Evolutionary conservation across 352 stramenopile species (phyloP).

Genomic region (Globisporangium middletonii): DNA sequence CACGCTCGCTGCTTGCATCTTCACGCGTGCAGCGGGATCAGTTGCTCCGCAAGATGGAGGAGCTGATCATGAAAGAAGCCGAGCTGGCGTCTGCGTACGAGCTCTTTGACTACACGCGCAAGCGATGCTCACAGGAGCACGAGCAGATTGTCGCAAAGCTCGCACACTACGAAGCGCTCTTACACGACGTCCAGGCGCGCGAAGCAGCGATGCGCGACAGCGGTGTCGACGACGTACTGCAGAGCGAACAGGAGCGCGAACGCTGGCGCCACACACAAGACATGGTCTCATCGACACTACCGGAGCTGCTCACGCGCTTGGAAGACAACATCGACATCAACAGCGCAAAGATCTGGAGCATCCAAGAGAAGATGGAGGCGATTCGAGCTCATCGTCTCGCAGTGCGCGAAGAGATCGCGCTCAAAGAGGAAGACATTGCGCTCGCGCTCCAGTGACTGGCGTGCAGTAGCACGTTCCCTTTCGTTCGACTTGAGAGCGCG

Average conservation of each 20-base stretch:
- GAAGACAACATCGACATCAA: conserved; percentile 67
- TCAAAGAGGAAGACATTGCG: conserved; percentile 55
- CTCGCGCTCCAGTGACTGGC: conserved; percentile 25
- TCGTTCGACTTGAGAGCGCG: too few species aligned
- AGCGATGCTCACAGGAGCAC: conserved; percentile 34
- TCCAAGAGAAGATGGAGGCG: conserved; percentile 51
- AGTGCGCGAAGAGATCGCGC: conserved; percentile 53
- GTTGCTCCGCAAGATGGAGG: conserved; percentile 55
- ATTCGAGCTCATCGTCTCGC: conserved; percentile 39
- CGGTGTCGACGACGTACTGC: conserved; percentile 20
- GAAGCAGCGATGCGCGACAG: conserved; percentile 8
- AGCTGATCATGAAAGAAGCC: conserved; percentile 53
- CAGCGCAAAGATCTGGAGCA: conserved; percentile 46
- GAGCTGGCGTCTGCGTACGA: conserved; percentile 55
- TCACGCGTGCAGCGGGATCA: conserved; percentile 42
- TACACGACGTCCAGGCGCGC: conserved; percentile 23
- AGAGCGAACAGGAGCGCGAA: conserved; percentile 25
- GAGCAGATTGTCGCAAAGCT: conserved; percentile 44
- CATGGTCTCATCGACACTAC: conserved; percentile 49
- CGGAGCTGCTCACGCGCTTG: conserved; percentile 39
- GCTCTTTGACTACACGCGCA: conserved; percentile 48
- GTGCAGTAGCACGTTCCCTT: background rate
- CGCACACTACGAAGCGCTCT: conserved; percentile 32
- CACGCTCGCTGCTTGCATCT: conserved; percentile 25
- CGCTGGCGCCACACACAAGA: conserved; percentile 41